Evolutionary conservation across 2,329 filamentous ascomycete genomes (phyloP), one percentile per base, ranked within the genome.

Genomic region (Colletotrichum caudatum): DNA sequence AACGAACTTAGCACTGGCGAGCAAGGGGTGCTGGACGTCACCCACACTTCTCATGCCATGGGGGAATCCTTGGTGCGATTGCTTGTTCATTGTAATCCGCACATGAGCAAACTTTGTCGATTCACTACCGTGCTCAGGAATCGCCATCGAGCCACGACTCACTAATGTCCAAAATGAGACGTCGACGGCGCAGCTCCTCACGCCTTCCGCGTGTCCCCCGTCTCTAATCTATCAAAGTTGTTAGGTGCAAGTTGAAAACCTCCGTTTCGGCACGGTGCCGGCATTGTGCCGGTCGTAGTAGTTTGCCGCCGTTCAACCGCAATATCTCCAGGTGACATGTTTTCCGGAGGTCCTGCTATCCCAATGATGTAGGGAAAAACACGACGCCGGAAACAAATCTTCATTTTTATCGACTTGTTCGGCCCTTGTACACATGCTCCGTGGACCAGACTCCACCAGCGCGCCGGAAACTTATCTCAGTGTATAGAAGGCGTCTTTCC

Each of bases 401-500:
- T 44, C 5, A 8, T 12, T 20, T 44, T 48, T 1, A 23, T 48
- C 12, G 12, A 12, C 20, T 18, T 48, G n/a, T 11, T 23, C 20
- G 20, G 46, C 9, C 11, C 11, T 1, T 48, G n/a, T 23, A n/a
- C 46, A 48, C 46, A 23, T 39, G 37, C 46, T 59, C 16, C 48
- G 29, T 66, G 63, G 50, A 35, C 61, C 41, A 56, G 18, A 18
- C 16, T 50, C 11, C 20, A 23, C 16, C 39, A 16, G 29, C 39
- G 39, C n/a, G 1, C 46, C 18, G 35, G 8, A 61, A 20, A 50
- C 39, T 66, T 60, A 54, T 69, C 53, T 70, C 56, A 29, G 5
- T 29, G 29, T 29, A 29, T 29, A 66, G 54, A n/a, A 29, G 48
- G 60, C 23, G 39, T 70, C 66, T 48, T 48, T 48, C 35, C 23